Base-by-base conservation (phyloP, 495 filamentous ascomycete species). In the Saxophila tyrrhenica region DNA sequence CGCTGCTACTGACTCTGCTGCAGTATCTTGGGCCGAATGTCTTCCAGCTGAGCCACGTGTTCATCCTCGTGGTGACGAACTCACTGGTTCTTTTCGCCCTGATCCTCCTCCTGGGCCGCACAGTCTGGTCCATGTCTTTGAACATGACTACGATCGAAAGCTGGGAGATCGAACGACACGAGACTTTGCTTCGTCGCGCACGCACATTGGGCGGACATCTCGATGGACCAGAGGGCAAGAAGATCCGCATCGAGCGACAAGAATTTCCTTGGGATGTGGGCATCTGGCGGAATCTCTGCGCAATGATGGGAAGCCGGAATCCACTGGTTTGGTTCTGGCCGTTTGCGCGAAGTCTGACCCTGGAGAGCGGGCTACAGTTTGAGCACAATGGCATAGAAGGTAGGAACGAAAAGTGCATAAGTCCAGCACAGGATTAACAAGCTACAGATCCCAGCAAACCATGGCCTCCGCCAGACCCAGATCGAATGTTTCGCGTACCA, bases 241-340 rank as follows among this genome's bases (percentile, higher is more conserved):
- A 70, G 23, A 58, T 84, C 3, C 66, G 67, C 11, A 75, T 89
- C 51, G 68, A 69, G 42, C 76, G 75, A 45, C 83, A 92, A 59
- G 89, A 94, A 62, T 95, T 89, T 64, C 89, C 89, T 0, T 97
- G 94, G 61, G 92, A 98, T 64, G 76, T 97, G 54, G 94, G 92
- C 9, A 74, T 97, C 46, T 92, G 81, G 75, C 70, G 71, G 20
- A 95, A 95, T 63, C 70, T 90, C 45, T 78, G 70, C 52, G 78
- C 83, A 52, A 84, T 77, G 25, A 89, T 94, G 81, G 89, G 87
- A 0, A 68, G 61, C 2, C 75, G 77, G 0, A 80, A 72, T 55
- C 50, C 62, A 0, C 51, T 86, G 0, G 65, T 71, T 19, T 87
- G 83, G 83, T 75, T 83, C 51, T 85, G 76, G 75, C 84, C 83